A percentile compares a stretch with the other conserved stretches of the same genome.
These are phyloP conservation scores for Dictyostelium brefeldianum DNA, from an alignment of 78 protist species.

Conservation along the genomic window DNA sequence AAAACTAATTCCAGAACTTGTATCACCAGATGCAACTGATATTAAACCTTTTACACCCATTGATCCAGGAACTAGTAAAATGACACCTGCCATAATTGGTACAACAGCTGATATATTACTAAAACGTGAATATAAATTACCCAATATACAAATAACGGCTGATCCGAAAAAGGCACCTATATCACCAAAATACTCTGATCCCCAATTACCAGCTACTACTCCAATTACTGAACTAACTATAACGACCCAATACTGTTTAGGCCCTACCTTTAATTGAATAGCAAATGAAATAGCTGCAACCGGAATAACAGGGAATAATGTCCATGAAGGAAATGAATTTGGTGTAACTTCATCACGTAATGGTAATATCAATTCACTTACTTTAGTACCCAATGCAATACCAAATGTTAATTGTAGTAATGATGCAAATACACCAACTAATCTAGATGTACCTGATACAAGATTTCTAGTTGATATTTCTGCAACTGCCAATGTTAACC, in stretches of 20 bases:
- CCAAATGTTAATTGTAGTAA: conserved; percentile 68
- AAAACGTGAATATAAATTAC: conserved; percentile 55
- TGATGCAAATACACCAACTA: conserved; percentile 72
- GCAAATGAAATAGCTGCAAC: conserved; percentile 65
- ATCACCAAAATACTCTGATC: conserved; percentile 45
- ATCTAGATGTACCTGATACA: conserved; percentile 58
- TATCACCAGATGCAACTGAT: conserved; percentile 33
- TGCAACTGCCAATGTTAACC: conserved; percentile 54
- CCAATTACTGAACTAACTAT: conserved; percentile 28
- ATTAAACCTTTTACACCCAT: conserved; percentile 76
- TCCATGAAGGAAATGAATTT: conserved; percentile 44
- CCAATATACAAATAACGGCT: conserved; percentile 24
- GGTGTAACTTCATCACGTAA: too few species aligned
- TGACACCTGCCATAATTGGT: conserved; percentile 63
- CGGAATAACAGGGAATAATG: conserved; percentile 43
- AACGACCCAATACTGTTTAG: conserved; percentile 67
- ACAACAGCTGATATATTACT: conserved; percentile 19
- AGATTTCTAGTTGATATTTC: conserved; percentile 64
- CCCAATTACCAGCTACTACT: conserved; percentile 60
- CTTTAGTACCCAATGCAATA: conserved; percentile 64
- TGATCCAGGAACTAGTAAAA: conserved; percentile 69
- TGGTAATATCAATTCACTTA: conserved; percentile 17
- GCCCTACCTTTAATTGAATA: conserved; percentile 52
- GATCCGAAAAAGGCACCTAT: conserved; percentile 74
- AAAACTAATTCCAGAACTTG: conserved; percentile 17